Evolutionary conservation across 371 early-diverging fungal species (phyloP).

Genomic region (Apophysomyces trapeziformis): DNA sequence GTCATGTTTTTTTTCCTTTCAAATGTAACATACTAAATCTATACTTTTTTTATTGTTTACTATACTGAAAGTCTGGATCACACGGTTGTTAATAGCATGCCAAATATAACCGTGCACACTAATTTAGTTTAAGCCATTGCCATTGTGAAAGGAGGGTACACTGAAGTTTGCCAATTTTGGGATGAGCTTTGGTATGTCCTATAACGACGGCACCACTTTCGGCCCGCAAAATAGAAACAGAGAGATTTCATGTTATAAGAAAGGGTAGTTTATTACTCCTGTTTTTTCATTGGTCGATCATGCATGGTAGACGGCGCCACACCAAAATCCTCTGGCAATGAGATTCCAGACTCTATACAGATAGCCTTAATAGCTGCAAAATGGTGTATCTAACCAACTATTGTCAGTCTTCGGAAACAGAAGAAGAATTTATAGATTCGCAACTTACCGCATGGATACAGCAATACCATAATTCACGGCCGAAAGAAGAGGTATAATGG

Average conservation of each 20-base stretch:
- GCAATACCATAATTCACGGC: slow-evolving; percentile 73
- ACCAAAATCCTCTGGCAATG: slow-evolving; percentile 48
- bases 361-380: slow-evolving; percentile 61
- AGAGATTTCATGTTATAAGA: no score
- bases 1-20: background rate
- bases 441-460: slow-evolving; percentile 51
- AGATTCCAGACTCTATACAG: slow-evolving; percentile 51
- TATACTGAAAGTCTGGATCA: no score
- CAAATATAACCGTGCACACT: no score
- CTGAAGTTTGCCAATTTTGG: no score
- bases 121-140: no score
- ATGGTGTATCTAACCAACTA: slow-evolving; percentile 47
- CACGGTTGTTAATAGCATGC: no score
- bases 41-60: no score
- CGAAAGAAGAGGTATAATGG: slow-evolving; percentile 48
- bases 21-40: background rate
- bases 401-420: background rate
- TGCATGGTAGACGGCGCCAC: slow-evolving; percentile 57
- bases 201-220: no score
- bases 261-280: background rate
- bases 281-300: slow-evolving; percentile 9
- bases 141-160: no score
- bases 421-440: background rate
- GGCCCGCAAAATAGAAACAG: no score
- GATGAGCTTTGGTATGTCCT: no score